A percentile compares a stretch with the other conserved stretches of the same genome.
Evolutionary conservation across 2,329 filamentous ascomycete genomes (phyloP).

Genomic region (Furcasterigmium furcatum): DNA sequence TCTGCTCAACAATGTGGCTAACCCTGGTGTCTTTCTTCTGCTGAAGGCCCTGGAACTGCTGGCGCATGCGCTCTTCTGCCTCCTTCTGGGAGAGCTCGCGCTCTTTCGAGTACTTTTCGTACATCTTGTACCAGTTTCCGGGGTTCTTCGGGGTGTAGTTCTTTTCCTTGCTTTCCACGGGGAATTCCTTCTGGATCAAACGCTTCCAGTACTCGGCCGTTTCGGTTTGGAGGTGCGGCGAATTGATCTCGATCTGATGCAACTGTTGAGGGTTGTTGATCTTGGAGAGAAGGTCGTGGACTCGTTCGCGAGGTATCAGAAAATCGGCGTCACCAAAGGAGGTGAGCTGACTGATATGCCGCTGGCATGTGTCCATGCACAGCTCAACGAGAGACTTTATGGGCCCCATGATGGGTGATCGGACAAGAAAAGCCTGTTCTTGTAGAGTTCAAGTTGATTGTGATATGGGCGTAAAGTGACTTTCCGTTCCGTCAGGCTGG

Average conservation of each 20-base stretch:
- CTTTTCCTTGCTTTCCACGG: conserved; percentile 57
- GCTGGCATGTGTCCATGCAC: conserved; percentile 47
- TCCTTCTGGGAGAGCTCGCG: conserved; percentile 54
- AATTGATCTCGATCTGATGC: conserved; percentile 68
- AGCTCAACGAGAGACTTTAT: conserved; percentile 48
- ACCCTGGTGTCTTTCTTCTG: conserved; percentile 55
- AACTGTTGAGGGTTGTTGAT: conserved; percentile 75
- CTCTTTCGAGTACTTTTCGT: conserved; percentile 63
- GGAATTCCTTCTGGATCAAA: conserved; percentile 77
- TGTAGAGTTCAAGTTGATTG: too few species aligned
- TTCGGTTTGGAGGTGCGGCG: conserved; percentile 70
- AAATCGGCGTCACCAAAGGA: conserved; percentile 70
- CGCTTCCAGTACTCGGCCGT: conserved; percentile 73
- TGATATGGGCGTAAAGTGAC: too few species aligned
- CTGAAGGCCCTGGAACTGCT: conserved; percentile 54
- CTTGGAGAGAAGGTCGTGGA: conserved; percentile 65
- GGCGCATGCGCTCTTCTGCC: conserved; percentile 56
- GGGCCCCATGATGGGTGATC: conserved; percentile 4
- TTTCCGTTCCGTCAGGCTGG: too few species aligned
- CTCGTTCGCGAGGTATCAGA: conserved; percentile 18
- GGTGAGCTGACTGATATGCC: conserved; percentile 54
- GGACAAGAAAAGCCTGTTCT: not conserved
- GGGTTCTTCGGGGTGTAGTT: conserved; percentile 64
- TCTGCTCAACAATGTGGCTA: conserved; percentile 52
- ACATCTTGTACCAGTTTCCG: conserved; percentile 74